Evolutionary conservation across 176 grass and related monocot species (phyloP), one percentile per base, ranked within the genome.

Genomic region (Carex kokanica): DNA sequence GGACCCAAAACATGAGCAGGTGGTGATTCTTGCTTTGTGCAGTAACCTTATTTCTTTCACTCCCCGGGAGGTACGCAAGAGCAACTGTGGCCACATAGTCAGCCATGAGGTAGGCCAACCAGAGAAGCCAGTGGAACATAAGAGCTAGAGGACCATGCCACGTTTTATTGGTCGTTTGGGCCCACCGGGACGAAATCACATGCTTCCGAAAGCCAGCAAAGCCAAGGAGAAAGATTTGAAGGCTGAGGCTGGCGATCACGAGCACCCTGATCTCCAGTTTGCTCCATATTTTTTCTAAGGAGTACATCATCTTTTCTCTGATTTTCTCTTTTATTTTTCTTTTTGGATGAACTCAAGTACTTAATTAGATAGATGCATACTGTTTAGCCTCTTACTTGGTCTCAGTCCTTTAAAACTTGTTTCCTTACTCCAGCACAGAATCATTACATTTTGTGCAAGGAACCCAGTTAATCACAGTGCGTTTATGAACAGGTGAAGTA

Each of bases 1-100:
- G 93, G 2, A 88, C 81, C 90, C 90, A 92, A 61, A 92, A 90
- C 17, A 51, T 21, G 51, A 45, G 40, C 12, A 51, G 41, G 43
- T 45, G 67, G 2, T 72, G 54, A 0, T 8, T 18, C 1, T 49
- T 36, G 20, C 0, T 24, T 13, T 8, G 78, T 55, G 0, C 70
- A 34, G 40, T 8, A 43, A 5, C 6, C 6, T 43, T 43, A 43
- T 43, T 43, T 43, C 1, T 43, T 43, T 43, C 40, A 8, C 40
- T 43, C 0, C 6, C 6, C 0, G 40, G 6, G 40, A 67, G 64
- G 17, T 36, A 67, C 4, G 23, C 64, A 14, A 67, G 64, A 34
- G 29, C 64, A 14, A 67, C 4, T 1, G 12, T 67, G 31, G 64
- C 64, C 29, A 67, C 72, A 6, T 77, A 77, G 43, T 51, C 49